Evolutionary conservation across 2,329 filamentous ascomycete species (phyloP).

Genomic region (Aspergillus neoniger): DNA sequence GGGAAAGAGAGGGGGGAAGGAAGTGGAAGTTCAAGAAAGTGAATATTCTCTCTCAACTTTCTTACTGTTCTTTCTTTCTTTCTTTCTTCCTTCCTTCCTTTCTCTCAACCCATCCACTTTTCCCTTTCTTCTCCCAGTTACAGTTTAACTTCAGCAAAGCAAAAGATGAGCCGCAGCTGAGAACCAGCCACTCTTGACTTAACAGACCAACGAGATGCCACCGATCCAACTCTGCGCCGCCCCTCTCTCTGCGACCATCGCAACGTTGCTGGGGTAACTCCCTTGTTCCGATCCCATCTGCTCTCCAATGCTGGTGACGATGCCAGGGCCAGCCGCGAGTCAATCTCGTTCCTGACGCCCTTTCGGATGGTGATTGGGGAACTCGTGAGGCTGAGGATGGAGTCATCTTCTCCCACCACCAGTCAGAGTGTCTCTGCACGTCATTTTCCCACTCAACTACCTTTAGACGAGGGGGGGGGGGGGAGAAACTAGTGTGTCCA

Average conservation of each 20-base stretch:
- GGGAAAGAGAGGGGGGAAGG: no score
- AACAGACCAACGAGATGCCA: constrained; percentile 6
- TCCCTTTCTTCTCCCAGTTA: no score
- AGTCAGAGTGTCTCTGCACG: constrained; percentile 12
- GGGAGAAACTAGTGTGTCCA: not conserved
- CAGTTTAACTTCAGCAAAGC: no score
- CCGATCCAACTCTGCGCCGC: not conserved
- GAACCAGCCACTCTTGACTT: not conserved
- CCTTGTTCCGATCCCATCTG: constrained; percentile 19
- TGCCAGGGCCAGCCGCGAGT: constrained; percentile 10
- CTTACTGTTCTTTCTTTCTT: no score
- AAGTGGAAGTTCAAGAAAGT: no score
- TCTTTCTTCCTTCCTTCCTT: no score
- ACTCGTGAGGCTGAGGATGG: constrained; percentile 10
- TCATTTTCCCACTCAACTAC: constrained; percentile 11
- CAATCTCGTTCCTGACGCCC: constrained; percentile 10
- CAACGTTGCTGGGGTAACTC: constrained; percentile 26
- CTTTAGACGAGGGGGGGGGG: not conserved
- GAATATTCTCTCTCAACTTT: no score
- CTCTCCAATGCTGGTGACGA: constrained; percentile 1
- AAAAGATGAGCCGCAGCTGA: constrained; percentile 3
- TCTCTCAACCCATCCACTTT: no score
- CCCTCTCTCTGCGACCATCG: constrained; percentile 2
- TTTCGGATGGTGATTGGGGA: constrained; percentile 12
- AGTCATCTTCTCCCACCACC: not conserved